These are phyloP conservation scores for Escallonia rubra DNA, from an alignment of 129 eudicot genomes.

Conservation along the genomic window DNA sequence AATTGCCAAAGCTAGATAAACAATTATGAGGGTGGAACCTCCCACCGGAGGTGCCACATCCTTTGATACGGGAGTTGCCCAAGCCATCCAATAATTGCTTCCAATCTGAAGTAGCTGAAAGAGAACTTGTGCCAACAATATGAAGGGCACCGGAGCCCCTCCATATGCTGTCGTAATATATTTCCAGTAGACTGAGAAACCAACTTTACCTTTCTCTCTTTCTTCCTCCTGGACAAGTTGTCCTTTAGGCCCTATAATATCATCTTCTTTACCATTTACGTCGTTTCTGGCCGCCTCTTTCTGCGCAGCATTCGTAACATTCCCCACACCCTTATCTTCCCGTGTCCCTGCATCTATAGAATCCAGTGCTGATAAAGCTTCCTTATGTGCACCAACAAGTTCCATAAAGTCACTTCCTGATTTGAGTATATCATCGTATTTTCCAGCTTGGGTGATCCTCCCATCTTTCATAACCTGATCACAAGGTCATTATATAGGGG, in stretches of 20 bases:
- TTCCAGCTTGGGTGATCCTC: slow-evolving; percentile 71
- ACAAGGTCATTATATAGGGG: slow-evolving; percentile 1
- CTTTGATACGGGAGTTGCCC: slow-evolving; percentile 78
- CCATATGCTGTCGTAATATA: no score
- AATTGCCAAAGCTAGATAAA: slow-evolving; percentile 51
- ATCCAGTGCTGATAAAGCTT: slow-evolving; percentile 67
- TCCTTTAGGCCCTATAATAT: slow-evolving; percentile 27
- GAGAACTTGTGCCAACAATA: slow-evolving; percentile 47
- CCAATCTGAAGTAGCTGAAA: slow-evolving; percentile 66
- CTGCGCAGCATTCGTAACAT: no score
- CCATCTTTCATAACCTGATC: slow-evolving; percentile 82
- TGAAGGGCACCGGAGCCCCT: no score
- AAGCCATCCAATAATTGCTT: slow-evolving; percentile 97
- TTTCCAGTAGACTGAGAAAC: no score
- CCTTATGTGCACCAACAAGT: slow-evolving; percentile 78
- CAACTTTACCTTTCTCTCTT: no score
- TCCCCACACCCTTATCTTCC: no score
- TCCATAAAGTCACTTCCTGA: slow-evolving; percentile 79
- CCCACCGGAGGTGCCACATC: slow-evolving; percentile 39
- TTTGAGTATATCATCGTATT: slow-evolving; percentile 59
- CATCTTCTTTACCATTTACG: slow-evolving; percentile 29
- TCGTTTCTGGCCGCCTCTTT: slow-evolving; percentile 15
- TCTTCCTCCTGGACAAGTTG: no score
- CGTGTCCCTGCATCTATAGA: slow-evolving; percentile 25
- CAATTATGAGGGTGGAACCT: slow-evolving; percentile 47